phyloP scores from a whole-genome alignment of 2,329 filamentous ascomycete genomes.

The Penicillium verrucosum region DNA sequence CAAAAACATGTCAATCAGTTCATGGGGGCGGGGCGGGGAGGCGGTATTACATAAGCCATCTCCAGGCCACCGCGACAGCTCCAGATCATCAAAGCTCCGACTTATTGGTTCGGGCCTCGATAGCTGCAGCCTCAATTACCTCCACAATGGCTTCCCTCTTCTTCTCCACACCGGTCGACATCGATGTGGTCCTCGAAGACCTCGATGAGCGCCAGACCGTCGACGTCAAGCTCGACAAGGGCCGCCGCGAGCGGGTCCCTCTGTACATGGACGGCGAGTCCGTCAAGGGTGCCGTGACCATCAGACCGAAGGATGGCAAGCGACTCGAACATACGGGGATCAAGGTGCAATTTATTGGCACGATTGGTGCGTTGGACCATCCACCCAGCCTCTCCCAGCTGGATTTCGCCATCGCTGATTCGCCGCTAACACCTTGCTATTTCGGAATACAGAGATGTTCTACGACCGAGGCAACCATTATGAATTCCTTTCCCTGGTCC shows the following conservation, averaged over 20 bases:
- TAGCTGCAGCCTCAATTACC: conserved; percentile 8
- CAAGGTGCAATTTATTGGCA: conserved; percentile 99
- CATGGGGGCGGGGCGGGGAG: background rate
- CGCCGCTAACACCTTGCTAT: background rate
- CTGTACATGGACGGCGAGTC: conserved; percentile 98
- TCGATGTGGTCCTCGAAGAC: conserved; percentile 96
- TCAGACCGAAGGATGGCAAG: conserved; percentile 97
- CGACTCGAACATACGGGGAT: conserved; percentile 96
- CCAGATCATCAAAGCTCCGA: conserved; percentile 18
- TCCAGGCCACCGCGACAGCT: conserved; percentile 22
- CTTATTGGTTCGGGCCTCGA: conserved; percentile 7
- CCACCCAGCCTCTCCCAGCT: background rate
- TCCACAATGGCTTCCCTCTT: conserved; percentile 88
- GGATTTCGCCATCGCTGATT: background rate
- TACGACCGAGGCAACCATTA: conserved; percentile 99
- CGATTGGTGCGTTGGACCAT: conserved; percentile 61
- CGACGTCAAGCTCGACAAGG: conserved; percentile 98
- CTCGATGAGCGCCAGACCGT: conserved; percentile 91
- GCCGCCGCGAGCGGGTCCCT: conserved; percentile 91
- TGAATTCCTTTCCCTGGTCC: conserved; percentile 95
- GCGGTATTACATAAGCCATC: conserved; percentile 7
- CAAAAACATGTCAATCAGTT: background rate
- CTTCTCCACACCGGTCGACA: conserved; percentile 97
- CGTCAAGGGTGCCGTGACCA: conserved; percentile 91
- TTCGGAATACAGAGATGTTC: conserved; percentile 77